These are phyloP conservation scores for Pleurotus djamor DNA, from an alignment of 768 basidiomycete genomes.

Conservation along the genomic window DNA sequence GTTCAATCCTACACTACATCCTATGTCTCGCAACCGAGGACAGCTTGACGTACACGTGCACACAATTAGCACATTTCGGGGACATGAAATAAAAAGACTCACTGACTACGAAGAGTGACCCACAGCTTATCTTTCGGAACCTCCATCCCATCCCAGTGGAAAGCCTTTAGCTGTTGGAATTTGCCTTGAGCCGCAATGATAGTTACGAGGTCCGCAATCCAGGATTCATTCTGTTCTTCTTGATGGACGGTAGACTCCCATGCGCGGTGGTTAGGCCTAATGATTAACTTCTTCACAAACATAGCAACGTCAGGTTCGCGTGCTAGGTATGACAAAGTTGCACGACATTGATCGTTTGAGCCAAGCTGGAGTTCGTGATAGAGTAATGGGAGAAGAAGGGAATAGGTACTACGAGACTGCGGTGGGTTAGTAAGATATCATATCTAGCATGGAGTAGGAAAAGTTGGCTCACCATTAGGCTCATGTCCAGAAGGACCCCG, in stretches of 20 bases:
- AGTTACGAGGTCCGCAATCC: constrained; percentile 1
- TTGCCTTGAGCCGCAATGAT: constrained; percentile 1
- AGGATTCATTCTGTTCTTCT: constrained; percentile 3
- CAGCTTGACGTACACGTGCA: constrained; percentile 41
- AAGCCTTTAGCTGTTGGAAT: constrained; percentile 28
- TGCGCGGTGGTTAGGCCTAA: constrained; percentile 36
- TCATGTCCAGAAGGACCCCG: constrained; percentile 56
- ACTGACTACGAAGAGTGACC: constrained; percentile 70
- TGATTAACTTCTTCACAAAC: constrained; percentile 63
- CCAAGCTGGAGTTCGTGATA: constrained; percentile 58
- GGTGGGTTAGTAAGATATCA: not conserved
- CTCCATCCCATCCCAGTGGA: constrained; percentile 74
- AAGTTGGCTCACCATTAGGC: constrained; percentile 48
- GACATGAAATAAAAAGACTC: constrained; percentile 14
- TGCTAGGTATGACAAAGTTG: constrained; percentile 64
- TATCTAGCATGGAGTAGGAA: not conserved
- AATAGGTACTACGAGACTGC: not conserved
- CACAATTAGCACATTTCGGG: not conserved
- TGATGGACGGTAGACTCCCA: not conserved
- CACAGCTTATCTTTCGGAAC: constrained; percentile 74
- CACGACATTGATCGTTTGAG: constrained; percentile 53
- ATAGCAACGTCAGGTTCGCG: constrained; percentile 55
- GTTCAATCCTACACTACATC: constrained; percentile 60
- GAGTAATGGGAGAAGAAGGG: constrained; percentile 40
- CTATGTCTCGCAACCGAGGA: constrained; percentile 59